Base-by-base conservation (phyloP, 192 early-diverging fungal genomes). In the Geranomyces variabilis region DNA sequence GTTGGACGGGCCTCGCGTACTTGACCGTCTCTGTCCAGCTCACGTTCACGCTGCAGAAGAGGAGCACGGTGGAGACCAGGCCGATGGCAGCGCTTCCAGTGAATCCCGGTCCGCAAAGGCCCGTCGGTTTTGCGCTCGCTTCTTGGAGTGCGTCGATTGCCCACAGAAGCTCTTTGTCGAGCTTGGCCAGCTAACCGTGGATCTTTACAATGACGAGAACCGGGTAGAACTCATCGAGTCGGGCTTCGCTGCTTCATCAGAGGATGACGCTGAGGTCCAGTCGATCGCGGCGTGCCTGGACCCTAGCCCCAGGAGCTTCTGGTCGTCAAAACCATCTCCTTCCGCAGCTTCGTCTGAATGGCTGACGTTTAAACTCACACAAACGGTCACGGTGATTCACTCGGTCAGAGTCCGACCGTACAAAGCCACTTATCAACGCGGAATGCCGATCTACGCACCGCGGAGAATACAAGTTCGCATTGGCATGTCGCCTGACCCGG, bases 361-460 rank as follows among this genome's bases (percentile, higher is more conserved):
- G 63, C 43, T 64, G 63, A 64, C 63, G 14, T 64, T 24, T 21
- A 46, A 21, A 9, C 33, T 64, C 14, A 5, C 14, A 13, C 63
- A 64, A 5, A 17, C 43, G 4, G 21, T 64, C 19, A 43, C 33
- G 5, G 41, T 64, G 2, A 21, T 64, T 6, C 15, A 43, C 0
- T 28, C 44, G 19, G 64, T 73, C 19, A 28, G 12, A 17, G 36
- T 73, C 34, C 48, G n/a, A 17, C 71, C 71, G 24, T 73, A 73
- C 34, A 67, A 73, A 36, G 71, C 71, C 28, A 56, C 28, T 7
- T 73, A 57, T 33, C 71, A 73, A 28, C 63, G 65, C 14, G 71
- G 71, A 26, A 73, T 73, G 72, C 72, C 72, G 3, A 68, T 43
- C 3, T 74, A 66, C 34, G 72, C 72, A 0, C 72, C 72, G 3